Conservation (phyloP, 1,139 yeast genomes). For the Magnusiomyces ingens region DNA sequence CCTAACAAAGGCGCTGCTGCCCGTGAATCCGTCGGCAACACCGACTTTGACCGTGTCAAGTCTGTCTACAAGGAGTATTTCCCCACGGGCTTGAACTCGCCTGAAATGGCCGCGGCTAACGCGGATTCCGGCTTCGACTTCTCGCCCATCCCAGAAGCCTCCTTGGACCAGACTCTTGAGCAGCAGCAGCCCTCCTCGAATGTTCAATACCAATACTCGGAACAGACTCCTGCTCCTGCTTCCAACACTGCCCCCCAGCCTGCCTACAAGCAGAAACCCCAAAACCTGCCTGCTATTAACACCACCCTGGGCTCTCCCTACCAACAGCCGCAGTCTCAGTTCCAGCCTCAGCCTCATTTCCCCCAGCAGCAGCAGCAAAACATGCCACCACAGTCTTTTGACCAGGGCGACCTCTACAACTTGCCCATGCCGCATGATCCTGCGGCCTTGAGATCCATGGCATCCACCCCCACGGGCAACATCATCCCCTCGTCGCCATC, state of each 20-base stretch:
- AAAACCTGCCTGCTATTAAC: not conserved
- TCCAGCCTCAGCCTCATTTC: not conserved
- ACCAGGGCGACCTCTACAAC: not conserved
- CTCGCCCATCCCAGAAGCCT: not conserved
- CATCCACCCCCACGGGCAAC: not conserved
- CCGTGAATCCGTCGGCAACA: not conserved
- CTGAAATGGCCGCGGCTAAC: slow-evolving; percentile 2
- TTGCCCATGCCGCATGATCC: not conserved
- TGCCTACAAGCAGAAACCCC: not conserved
- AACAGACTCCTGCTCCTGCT: no score
- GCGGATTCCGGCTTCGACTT: not conserved
- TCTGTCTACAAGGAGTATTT: slow-evolving; percentile 30
- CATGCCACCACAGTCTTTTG: not conserved
- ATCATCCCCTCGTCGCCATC: slow-evolving; percentile 2
- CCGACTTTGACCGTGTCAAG: slow-evolving; percentile 28
- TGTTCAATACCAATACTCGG: not conserved
- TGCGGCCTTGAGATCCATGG: not conserved
- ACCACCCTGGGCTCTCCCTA: not conserved
- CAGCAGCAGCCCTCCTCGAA: not conserved
- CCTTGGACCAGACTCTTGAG: not conserved
- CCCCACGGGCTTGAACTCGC: slow-evolving; percentile 20
- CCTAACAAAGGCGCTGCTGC: no score
- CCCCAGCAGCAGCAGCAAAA: not conserved
- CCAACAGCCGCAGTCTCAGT: no score
- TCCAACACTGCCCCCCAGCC: not conserved